Conservation (phyloP, 805 yeast species). For the Nakazawaea ambrosiae region DNA sequence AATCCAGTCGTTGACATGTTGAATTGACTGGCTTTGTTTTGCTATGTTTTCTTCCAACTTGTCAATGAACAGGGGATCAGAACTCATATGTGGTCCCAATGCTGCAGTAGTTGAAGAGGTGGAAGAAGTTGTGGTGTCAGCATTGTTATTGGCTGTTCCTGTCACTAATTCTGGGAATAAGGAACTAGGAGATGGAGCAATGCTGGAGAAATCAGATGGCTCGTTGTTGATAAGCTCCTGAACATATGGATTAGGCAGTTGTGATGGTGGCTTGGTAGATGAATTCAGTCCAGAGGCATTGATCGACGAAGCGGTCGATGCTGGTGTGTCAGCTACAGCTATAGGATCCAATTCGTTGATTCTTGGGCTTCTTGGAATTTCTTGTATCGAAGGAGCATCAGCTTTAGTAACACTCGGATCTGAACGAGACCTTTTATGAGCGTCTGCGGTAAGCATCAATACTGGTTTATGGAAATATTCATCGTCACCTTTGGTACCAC, state of each 20-base stretch:
- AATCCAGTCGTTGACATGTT: slow-evolving; percentile 53
- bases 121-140: slow-evolving; percentile 2
- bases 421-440: slow-evolving; percentile 4
- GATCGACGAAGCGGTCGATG: too few species aligned
- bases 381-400: slow-evolving; percentile 1
- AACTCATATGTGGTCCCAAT: not conserved
- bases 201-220: not conserved
- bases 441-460: slow-evolving; percentile 12
- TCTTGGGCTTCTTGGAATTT: slow-evolving; percentile 16
- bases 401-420: not conserved
- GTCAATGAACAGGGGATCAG: slow-evolving; percentile 19
- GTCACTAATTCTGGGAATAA: slow-evolving; percentile 21
- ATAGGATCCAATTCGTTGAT: slow-evolving; percentile 24
- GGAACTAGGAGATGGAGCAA: slow-evolving; percentile 20
- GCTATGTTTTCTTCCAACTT: slow-evolving; percentile 40
- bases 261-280: not conserved
- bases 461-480: slow-evolving; percentile 8
- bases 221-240: slow-evolving; percentile 13
- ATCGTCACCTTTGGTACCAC: not conserved
- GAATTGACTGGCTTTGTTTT: slow-evolving; percentile 45
- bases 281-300: slow-evolving; percentile 8
- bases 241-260: slow-evolving; percentile 8
- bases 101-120: not conserved
- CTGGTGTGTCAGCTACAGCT: too few species aligned
- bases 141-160: slow-evolving; percentile 10